These are phyloP conservation scores for Phytophthora hybrid DNA, from an alignment of 352 stramenopile species.

Conservation along the genomic window DNA sequence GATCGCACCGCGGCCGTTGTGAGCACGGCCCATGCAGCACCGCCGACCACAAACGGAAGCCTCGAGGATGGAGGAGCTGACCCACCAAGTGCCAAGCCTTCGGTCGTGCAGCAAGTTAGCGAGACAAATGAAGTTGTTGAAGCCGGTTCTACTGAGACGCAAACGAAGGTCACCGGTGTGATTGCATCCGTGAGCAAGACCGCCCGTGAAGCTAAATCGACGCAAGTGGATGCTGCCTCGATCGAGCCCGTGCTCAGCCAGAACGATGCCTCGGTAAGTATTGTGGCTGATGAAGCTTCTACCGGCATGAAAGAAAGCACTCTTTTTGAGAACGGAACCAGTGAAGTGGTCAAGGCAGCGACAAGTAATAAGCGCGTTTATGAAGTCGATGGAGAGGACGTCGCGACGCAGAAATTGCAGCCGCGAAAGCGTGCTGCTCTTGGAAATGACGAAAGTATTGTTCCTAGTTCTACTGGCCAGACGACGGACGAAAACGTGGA, in stretches of 20 bases:
- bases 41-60: constrained; percentile 1
- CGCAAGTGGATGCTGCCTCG: constrained; percentile 1
- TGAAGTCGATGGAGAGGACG: constrained; percentile 19
- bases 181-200: background rate
- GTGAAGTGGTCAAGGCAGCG: background rate
- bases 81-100: background rate
- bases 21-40: background rate
- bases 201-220: background rate
- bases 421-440: constrained; percentile 36
- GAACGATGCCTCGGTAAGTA: background rate
- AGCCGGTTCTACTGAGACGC: too few species aligned
- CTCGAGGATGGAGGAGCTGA: background rate
- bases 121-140: background rate
- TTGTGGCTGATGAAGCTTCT: background rate
- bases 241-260: constrained; percentile 2
- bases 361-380: constrained; percentile 28
- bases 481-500: constrained; percentile 37
- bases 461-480: constrained; percentile 23
- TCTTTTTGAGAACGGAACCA: background rate
- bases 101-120: background rate
- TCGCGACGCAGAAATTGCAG: constrained; percentile 1
- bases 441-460: background rate
- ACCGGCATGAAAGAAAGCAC: background rate
- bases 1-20: background rate
- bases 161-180: background rate